Evolutionary conservation across 768 basidiomycete species (phyloP), one percentile per base, ranked within the genome.

Genomic region (Mycena maculata): DNA sequence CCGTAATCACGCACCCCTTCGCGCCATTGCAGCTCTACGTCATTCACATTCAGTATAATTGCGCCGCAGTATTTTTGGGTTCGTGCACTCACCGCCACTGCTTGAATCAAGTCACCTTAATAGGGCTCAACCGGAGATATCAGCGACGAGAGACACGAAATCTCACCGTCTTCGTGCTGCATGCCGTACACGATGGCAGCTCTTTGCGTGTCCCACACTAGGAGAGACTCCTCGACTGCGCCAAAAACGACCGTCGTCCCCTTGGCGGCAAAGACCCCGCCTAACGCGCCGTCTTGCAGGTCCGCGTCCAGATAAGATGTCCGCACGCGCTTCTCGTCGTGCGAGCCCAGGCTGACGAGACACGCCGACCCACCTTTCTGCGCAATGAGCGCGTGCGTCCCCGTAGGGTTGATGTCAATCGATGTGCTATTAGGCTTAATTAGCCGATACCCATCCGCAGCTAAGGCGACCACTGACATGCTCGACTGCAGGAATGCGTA

Each of bases 201-300:
- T 60, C 83, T 86, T 73, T 79, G 80, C 73, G 79, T 83, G 71
- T 92, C 88, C 90, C 91, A 91, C 33, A 88, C 85, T 41, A 91
- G 76, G 30, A 87, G 79, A 74, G 84, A 88, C 22, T 83, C 83
- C 20, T 88, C 86, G 22, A 83, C 76, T 30, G 73, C 78, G 28
- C 90, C 90, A 70, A 87, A 90, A 62, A 92, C 71, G 25, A 91
- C 83, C 10, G 82, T 81, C 67, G 86, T 84, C 18, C 86, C 87
- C 33, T 76, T 70, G 9, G 84, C 82, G 13, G 86, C 83, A 67
- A 90, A 92, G 18, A 86, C 72, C 10, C 87, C 88, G 18, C 86
- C 86, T 52, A 85, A 83, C 33, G 77, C 77, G 30, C 69, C 63
- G 30, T 67, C 71, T 42, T 76, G 76, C 18, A 75, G 63, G 41